Evolutionary conservation across 2,329 filamentous ascomycete species (phyloP), one percentile per base, ranked within the genome.

Genomic region (Raffaelea albimanens): DNA sequence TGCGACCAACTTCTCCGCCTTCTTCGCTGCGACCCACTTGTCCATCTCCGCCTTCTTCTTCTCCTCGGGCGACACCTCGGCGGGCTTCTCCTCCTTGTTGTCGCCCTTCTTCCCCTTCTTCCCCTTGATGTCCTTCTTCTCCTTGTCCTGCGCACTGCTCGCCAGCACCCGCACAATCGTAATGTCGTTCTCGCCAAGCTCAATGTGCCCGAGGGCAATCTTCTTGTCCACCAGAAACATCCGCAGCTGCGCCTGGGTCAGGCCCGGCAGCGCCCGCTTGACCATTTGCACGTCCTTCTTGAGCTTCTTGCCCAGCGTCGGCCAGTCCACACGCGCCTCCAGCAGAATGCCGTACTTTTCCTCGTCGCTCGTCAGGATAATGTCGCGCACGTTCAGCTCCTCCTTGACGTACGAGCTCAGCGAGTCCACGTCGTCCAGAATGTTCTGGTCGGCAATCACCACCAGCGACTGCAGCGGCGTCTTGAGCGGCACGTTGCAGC

Each of bases 281-380:
- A 97, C 89, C 62, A 85, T 87, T 55, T 82, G 80, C 55, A 89
- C 87, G 59, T 96, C 90, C 68, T 95, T 96, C 75, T 95, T 95
- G 57, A 97, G 76, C 71, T 97, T 97, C 78, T 95, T 95, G 55
- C 93, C 93, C 16, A 98, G 75, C 2, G 87, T 85, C 14, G 93
- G 89, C 85, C 93, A 96, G 65, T 98, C 93, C 8, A 89, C 90
- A 36, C 78, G 80, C 16, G 91, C 87, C 52, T 85, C 88, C 68
- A 96, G 95, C 61, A 93, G 83, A 41, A 98, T 89, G 47, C 89
- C 87, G 70, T 96, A 96, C 63, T 85, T 87, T 47, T 80, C 83
- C 67, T 97, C 93, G 54, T 97, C 89, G 8, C 79, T 82, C 3
- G 87, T 88, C 46, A 96, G 74, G 11, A 95, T 72, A 23, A 97